Conservation (phyloP, 1,284 basidiomycete genomes). For the Malassezia japonica region DNA sequence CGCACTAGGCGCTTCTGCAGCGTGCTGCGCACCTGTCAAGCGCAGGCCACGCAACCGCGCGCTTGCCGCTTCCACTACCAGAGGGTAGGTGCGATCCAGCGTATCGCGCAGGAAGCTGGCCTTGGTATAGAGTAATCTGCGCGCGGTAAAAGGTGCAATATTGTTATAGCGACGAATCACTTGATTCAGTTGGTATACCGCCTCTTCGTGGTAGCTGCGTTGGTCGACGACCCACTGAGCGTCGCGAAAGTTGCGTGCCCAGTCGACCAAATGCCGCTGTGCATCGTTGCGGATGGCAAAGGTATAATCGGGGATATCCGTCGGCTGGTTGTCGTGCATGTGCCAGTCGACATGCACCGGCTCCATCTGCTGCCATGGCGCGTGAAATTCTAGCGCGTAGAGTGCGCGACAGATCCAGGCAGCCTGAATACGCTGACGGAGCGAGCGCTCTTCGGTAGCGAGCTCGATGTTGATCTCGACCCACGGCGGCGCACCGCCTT, state of each 20-base stretch:
- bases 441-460: slow-evolving; percentile 56
- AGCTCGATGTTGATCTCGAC: slow-evolving; percentile 69
- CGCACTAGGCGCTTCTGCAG: no score
- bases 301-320: background rate
- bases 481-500: slow-evolving; percentile 81
- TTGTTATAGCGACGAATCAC: slow-evolving; percentile 31
- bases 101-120: background rate
- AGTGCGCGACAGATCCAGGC: slow-evolving; percentile 61
- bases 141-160: slow-evolving; percentile 29
- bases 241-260: slow-evolving; percentile 57
- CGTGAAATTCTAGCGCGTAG: slow-evolving; percentile 54
- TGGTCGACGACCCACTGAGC: slow-evolving; percentile 65
- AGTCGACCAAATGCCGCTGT: slow-evolving; percentile 8
- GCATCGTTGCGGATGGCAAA: background rate
- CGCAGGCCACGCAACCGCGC: slow-evolving; percentile 10
- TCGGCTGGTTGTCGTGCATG: background rate
- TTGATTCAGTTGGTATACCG: slow-evolving; percentile 31
- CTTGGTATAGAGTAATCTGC: slow-evolving; percentile 18
- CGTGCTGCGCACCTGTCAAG: background rate
- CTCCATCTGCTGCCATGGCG: slow-evolving; percentile 42
- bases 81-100: slow-evolving; percentile 1
- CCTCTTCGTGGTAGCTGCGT: slow-evolving; percentile 29
- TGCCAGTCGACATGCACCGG: slow-evolving; percentile 49
- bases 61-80: slow-evolving; percentile 8
- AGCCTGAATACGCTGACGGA: slow-evolving; percentile 58